These are phyloP conservation scores for Pichia sp. DNA, from an alignment of 1,139 yeast species.

Conservation along the genomic window DNA sequence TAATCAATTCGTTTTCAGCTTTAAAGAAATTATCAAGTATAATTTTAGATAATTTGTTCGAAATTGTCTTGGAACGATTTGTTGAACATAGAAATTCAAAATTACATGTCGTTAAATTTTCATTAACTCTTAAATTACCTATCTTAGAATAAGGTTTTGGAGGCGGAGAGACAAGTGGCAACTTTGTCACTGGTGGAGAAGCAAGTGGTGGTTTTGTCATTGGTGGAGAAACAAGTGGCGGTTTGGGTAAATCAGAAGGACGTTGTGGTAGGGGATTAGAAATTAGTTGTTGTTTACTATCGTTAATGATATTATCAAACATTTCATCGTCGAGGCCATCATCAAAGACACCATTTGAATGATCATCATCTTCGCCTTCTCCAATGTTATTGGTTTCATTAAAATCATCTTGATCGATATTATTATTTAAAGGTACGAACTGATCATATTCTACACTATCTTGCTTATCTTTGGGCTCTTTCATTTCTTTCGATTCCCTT, in stretches of 20 bases:
- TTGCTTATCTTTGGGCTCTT: slow-evolving; percentile 2
- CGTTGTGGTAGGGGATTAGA: neutral
- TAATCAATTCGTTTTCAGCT: slow-evolving; percentile 30
- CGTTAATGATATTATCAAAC: slow-evolving; percentile 5
- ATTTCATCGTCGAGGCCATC: slow-evolving; percentile 7
- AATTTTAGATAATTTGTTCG: slow-evolving; percentile 20
- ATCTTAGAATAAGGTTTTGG: neutral
- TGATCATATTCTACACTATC: slow-evolving; percentile 10
- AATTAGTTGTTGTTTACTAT: slow-evolving; percentile 1
- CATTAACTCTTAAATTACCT: slow-evolving; percentile 19
- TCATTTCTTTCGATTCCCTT: slow-evolving; percentile 12
- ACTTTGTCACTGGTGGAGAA: neutral
- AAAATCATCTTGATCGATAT: neutral
- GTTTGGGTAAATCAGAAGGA: neutral
- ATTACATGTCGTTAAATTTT: slow-evolving; percentile 27
- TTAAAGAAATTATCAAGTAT: neutral
- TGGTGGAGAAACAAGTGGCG: neutral
- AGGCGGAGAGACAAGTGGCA: neutral
- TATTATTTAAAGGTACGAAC: neutral
- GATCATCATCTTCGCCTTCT: neutral
- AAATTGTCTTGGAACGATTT: neutral
- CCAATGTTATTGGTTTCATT: neutral
- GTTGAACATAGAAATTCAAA: slow-evolving; percentile 38
- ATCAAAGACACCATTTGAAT: slow-evolving; percentile 1
- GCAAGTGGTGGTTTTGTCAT: neutral